A percentile compares a stretch with the other conserved stretches of the same genome.
Conservation (phyloP, 352 stramenopile genomes). For the Globisporangium splendens region DNA sequence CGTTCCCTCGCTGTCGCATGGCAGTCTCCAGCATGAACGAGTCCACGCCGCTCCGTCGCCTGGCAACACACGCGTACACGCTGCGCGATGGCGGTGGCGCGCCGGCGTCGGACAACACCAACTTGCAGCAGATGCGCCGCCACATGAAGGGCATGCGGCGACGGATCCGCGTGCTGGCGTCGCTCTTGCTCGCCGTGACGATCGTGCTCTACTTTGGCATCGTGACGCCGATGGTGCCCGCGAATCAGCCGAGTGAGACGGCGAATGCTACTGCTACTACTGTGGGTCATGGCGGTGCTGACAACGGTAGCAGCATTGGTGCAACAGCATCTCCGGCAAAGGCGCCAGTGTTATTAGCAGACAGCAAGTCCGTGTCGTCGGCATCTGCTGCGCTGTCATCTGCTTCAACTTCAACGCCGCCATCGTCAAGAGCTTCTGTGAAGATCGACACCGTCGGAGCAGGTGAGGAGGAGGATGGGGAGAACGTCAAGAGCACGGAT, state of each 20-base stretch:
- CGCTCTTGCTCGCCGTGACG: conserved; percentile 15
- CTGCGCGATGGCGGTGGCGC: too few relatives aligned
- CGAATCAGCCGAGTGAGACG: not conserved
- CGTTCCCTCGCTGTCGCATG: not conserved
- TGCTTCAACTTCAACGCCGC: conserved; percentile 9
- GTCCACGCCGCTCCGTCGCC: conserved; percentile 38
- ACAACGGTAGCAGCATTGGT: conserved; percentile 9
- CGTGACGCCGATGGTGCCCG: not conserved
- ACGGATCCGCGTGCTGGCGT: conserved; percentile 20
- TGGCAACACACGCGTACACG: not conserved
- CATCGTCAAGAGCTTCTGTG: not conserved
- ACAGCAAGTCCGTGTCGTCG: conserved; percentile 5
- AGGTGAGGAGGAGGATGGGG: not conserved
- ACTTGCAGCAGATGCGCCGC: conserved; percentile 12
- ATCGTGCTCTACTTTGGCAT: conserved; percentile 16
- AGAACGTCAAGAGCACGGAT: conserved; percentile 4
- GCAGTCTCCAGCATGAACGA: conserved; percentile 33
- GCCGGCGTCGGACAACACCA: conserved; percentile 12
- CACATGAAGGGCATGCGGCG: conserved; percentile 7
- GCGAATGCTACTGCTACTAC: not conserved
- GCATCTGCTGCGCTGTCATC: conserved; percentile 6
- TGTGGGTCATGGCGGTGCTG: not conserved
- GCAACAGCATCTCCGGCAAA: conserved; percentile 8
- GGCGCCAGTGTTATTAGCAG: conserved; percentile 14
- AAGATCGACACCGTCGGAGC: not conserved